Percentiles rank a stretch among this genome's conserved stretches.
These are phyloP conservation scores for Acacia pycnantha DNA, from an alignment of 331 rosid genomes.

Conservation along the genomic window DNA sequence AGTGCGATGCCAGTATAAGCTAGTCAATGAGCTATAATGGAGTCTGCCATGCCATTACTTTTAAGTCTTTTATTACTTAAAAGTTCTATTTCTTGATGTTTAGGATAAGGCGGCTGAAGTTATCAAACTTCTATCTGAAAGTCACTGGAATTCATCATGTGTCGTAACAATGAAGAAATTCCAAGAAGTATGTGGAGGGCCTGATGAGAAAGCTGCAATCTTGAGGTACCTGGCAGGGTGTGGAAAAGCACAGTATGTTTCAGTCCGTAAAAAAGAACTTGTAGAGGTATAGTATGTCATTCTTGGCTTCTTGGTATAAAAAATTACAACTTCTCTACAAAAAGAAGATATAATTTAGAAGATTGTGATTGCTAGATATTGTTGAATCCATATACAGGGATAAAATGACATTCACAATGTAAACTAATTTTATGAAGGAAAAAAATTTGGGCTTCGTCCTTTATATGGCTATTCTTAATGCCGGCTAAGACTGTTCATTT, in stretches of 20 bases:
- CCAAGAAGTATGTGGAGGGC: conserved; percentile 68
- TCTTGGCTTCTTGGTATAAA: conserved; percentile 6
- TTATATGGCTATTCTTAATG: neutral
- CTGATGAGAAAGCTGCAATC: conserved; percentile 57
- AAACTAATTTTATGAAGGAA: neutral
- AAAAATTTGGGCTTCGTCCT: neutral
- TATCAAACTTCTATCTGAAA: conserved; percentile 56
- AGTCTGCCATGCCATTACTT: conserved; percentile 17
- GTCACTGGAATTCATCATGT: conserved; percentile 74
- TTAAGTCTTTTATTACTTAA: neutral
- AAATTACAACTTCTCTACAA: neutral
- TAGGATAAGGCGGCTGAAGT: conserved; percentile 72
- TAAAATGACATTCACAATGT: neutral
- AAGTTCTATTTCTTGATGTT: conserved; percentile 28
- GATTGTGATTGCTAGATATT: neutral
- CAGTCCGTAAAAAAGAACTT: conserved; percentile 44
- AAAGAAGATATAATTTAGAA: neutral
- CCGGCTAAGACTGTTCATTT: conserved; percentile 8
- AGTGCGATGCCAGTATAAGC: neutral
- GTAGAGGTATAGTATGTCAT: conserved; percentile 57
- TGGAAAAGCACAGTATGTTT: conserved; percentile 64
- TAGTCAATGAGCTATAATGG: conserved; percentile 18
- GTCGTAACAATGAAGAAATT: conserved; percentile 67
- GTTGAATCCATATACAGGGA: neutral
- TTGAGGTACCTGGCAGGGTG: conserved; percentile 65